Base-by-base conservation (phyloP, 2,329 filamentous ascomycete species). In the Emergomyces pasteurianus region DNA sequence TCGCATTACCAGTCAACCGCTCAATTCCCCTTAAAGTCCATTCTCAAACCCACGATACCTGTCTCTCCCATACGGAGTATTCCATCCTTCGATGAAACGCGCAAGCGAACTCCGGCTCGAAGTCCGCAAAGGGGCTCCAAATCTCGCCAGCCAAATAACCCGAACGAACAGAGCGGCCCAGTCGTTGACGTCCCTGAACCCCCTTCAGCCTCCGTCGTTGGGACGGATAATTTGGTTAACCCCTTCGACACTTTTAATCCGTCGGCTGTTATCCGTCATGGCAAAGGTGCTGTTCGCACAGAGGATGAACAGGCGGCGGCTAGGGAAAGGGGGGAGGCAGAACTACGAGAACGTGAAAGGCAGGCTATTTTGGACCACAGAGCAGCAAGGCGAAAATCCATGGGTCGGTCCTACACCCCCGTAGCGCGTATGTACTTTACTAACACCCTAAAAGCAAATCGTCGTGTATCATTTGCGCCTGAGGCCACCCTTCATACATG, bases 401-500 rank as follows among this genome's bases (percentile, higher is more conserved):
- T 96, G 61, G 91, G 81, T 83, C 72, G 43, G 72, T 31, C 14
- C 10, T 7, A 7, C 6, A 28, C 31, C 23, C 10, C 5, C 23
- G 18, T 23, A 31, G 10, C 4, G 10, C 4, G 21, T 21, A 3
- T n/a, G 21, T n/a, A 14, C 12, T 18, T 16, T 12, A 28, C 60
- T 56, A 61, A 60, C 16, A 36, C 59, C 53, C 42, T 60, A 42
- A 47, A 62, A 82, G 83, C 92, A 55, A 95, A 94, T 72, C 86
- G 94, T 69, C 86, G 94, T 70, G 94, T 99, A 40, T 97, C 92
- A 0, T 99, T 99, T 74, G 94, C 94, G 4, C 94, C 94, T 0
- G 94, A 99, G 75, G 94, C 94, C 14, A 99, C 94, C 3, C 81
- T 99, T 42, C 94, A 99, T 72, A 99, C 94, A 0, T 97, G 95